phyloP scores from a whole-genome alignment of 73 alveolate genomes.

The Tetrahymena malaccensis region DNA sequence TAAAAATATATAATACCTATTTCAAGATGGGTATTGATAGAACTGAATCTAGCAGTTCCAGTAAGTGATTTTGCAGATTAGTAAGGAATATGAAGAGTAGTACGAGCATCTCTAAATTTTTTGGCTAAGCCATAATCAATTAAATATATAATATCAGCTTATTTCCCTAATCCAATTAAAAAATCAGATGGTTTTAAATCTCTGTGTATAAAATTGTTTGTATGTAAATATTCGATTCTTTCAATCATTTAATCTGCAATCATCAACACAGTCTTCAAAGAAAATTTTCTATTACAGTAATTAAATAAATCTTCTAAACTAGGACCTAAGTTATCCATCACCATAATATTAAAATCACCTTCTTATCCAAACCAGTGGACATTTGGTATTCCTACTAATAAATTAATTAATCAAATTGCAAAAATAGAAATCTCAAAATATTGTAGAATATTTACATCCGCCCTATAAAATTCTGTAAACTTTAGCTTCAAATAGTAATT shows the following conservation, averaged over 20 bases:
- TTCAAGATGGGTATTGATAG: conserved; percentile 48
- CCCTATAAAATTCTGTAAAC: conserved; percentile 65
- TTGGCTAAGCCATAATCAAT: conserved; percentile 64
- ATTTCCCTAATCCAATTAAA: conserved; percentile 83
- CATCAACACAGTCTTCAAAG: conserved; percentile 80
- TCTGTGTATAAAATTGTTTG: conserved; percentile 88
- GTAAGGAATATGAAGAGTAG: conserved; percentile 30
- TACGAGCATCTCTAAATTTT: conserved; percentile 38
- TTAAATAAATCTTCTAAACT: conserved; percentile 88
- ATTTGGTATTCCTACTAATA: conserved; percentile 75
- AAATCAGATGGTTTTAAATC: conserved; percentile 96
- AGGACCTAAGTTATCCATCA: conserved; percentile 96
- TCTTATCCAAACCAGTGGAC: conserved; percentile 89
- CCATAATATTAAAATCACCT: conserved; percentile 95
- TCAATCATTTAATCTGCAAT: conserved; percentile 72
- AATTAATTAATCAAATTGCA: too few relatives aligned
- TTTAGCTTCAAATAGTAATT: conserved; percentile 66
- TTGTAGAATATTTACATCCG: conserved; percentile 4
- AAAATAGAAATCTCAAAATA: neutral
- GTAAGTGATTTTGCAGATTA: conserved; percentile 23
- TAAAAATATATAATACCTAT: neutral
- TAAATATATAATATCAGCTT: conserved; percentile 53
- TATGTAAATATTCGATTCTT: conserved; percentile 89
- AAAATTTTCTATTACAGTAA: conserved; percentile 74
- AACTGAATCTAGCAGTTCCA: conserved; percentile 49